These are phyloP conservation scores for Fusarium sp. DNA, from an alignment of 2,329 filamentous ascomycete species.

Conservation along the genomic window DNA sequence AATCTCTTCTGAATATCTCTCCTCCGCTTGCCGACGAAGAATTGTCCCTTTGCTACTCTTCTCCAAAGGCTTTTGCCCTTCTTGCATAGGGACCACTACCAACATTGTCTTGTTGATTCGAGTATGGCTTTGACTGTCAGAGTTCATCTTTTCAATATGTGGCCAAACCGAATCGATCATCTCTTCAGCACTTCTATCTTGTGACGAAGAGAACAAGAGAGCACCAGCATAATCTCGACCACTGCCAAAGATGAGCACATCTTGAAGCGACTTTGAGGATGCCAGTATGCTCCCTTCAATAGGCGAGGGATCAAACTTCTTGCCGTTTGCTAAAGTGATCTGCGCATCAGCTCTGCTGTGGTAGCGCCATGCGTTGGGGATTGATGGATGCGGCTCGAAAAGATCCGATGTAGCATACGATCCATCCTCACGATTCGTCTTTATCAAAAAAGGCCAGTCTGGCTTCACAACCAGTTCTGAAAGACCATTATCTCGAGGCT, in stretches of 20 bases:
- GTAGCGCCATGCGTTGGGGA: constrained; percentile 71
- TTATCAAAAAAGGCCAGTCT: constrained; percentile 71
- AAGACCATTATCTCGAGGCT: constrained; percentile 57
- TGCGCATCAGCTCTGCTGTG: constrained; percentile 72
- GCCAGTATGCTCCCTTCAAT: constrained; percentile 68
- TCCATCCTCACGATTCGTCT: constrained; percentile 69
- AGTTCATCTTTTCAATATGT: constrained; percentile 62
- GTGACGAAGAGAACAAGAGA: constrained; percentile 63
- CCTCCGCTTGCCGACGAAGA: constrained; percentile 65
- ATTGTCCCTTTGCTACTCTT: constrained; percentile 75
- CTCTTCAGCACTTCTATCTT: constrained; percentile 50
- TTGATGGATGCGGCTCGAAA: constrained; percentile 67
- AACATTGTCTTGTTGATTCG: constrained; percentile 65
- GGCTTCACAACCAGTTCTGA: constrained; percentile 68
- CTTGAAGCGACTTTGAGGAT: constrained; percentile 59
- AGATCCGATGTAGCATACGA: constrained; percentile 74
- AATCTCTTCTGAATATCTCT: constrained; percentile 62
- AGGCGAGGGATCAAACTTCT: constrained; percentile 76
- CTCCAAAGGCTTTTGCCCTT: constrained; percentile 53
- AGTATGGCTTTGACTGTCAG: constrained; percentile 63
- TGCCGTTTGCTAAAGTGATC: constrained; percentile 73
- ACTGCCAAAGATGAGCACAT: constrained; percentile 73
- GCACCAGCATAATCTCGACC: constrained; percentile 67
- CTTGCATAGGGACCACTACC: constrained; percentile 55
- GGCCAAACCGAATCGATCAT: constrained; percentile 59